Conservation (phyloP, 2,329 filamentous ascomycete genomes). For the Aspergillus caelatus region DNA sequence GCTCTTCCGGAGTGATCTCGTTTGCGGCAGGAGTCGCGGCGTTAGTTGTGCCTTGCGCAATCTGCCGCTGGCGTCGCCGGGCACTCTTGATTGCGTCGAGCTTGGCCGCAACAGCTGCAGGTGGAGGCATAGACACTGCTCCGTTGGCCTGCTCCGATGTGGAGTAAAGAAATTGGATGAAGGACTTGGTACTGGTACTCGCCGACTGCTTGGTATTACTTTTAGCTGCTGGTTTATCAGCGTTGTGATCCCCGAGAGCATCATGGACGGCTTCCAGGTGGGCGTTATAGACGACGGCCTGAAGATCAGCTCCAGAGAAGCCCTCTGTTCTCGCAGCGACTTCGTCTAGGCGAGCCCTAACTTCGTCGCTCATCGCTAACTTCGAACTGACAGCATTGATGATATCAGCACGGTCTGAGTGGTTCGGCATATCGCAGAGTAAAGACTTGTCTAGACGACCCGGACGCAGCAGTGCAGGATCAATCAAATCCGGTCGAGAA, state of each 20-base stretch:
- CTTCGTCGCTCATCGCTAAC: slow-evolving; percentile 69
- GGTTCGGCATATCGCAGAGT: slow-evolving; percentile 82
- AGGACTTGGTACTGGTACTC: slow-evolving; percentile 48
- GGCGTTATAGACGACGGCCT: slow-evolving; percentile 93
- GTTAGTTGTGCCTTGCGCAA: slow-evolving; percentile 40
- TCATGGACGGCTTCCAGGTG: slow-evolving; percentile 97
- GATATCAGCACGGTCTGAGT: slow-evolving; percentile 85
- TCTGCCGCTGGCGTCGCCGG: slow-evolving; percentile 64
- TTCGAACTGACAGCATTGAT: slow-evolving; percentile 81
- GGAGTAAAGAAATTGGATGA: slow-evolving; percentile 85
- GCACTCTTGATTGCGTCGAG: slow-evolving; percentile 76
- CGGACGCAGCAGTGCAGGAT: slow-evolving; percentile 87
- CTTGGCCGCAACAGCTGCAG: slow-evolving; percentile 78
- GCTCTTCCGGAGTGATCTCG: slow-evolving; percentile 33
- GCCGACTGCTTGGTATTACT: slow-evolving; percentile 32
- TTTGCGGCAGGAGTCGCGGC: slow-evolving; percentile 25
- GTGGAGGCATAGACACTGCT: slow-evolving; percentile 68
- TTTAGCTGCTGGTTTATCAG: slow-evolving; percentile 45
- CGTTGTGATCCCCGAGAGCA: slow-evolving; percentile 65
- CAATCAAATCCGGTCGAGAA: slow-evolving; percentile 89
- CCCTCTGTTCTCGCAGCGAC: slow-evolving; percentile 81
- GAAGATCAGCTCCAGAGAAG: slow-evolving; percentile 91
- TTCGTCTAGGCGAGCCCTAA: slow-evolving; percentile 67
- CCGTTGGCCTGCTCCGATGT: slow-evolving; percentile 55
- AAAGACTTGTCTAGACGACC: slow-evolving; percentile 92